Evolutionary conservation across 1,139 yeast species (phyloP).

Genomic region (Wickerhamiella infanticola): DNA sequence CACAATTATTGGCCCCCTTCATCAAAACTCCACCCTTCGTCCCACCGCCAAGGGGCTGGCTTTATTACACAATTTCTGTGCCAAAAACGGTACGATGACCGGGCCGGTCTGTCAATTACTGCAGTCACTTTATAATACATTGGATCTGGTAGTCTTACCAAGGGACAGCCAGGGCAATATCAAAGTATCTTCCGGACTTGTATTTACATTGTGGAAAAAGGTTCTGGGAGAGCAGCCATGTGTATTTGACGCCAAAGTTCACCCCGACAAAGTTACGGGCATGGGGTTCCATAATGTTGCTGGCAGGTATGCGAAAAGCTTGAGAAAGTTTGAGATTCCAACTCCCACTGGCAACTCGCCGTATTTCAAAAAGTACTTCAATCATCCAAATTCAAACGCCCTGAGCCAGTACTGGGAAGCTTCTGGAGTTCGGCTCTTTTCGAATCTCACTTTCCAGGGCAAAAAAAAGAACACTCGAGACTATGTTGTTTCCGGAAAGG

Average conservation of each 20-base stretch:
- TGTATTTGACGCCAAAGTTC: slow-evolving; percentile 44
- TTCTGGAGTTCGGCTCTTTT: slow-evolving; percentile 49
- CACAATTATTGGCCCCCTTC: no score
- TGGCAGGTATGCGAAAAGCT: neutral
- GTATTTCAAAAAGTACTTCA: slow-evolving; percentile 58
- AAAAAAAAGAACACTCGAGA: slow-evolving; percentile 16
- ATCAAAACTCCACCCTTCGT: slow-evolving; percentile 33
- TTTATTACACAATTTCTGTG: slow-evolving; percentile 44
- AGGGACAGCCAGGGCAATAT: slow-evolving; percentile 40
- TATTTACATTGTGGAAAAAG: slow-evolving; percentile 46
- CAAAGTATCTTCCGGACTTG: slow-evolving; percentile 45
- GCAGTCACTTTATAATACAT: slow-evolving; percentile 44
- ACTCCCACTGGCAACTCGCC: slow-evolving; percentile 33
- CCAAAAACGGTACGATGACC: slow-evolving; percentile 37
- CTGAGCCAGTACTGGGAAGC: slow-evolving; percentile 59
- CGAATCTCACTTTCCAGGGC: slow-evolving; percentile 25
- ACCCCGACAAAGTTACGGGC: slow-evolving; percentile 24
- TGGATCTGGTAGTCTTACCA: slow-evolving; percentile 51
- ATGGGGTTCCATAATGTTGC: neutral
- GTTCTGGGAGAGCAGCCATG: slow-evolving; percentile 58
- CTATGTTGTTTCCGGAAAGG: slow-evolving; percentile 55
- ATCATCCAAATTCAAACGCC: slow-evolving; percentile 80
- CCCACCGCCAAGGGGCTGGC: slow-evolving; percentile 91
- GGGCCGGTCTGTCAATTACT: slow-evolving; percentile 26
- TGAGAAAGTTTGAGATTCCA: neutral